Base-by-base conservation (phyloP, 495 filamentous ascomycete species). In the Penicillium coffeae region DNA sequence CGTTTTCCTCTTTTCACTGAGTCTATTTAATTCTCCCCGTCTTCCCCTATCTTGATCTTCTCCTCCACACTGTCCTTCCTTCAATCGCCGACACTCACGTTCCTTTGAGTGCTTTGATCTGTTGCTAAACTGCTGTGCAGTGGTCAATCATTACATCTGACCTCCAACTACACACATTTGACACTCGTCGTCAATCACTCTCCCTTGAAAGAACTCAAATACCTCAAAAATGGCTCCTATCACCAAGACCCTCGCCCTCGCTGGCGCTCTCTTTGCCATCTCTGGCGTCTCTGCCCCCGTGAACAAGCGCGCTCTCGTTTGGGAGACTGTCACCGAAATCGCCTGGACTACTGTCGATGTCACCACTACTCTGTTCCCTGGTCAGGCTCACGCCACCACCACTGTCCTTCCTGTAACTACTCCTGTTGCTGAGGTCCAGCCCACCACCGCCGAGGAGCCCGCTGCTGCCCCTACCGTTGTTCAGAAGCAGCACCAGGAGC, bases 181-280 rank as follows among this genome's bases (percentile, higher is more conserved):
- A 30, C 25, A 30, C 25, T 30, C 25, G 5, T 30, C 10, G 25
- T 40, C 38, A 45, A 16, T 50, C 38, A 19, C 36, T 38, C 33
- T 34, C 15, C 30, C 20, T 25, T 19, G 32, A 40, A 15, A 41
- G 54, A 49, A 41, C 22, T 49, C 48, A 37, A 30, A 57, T 45
- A 30, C 48, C n/a, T n/a, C n/a, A n/a, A n/a, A 53, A 62, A 73
- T 75, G 72, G 69, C 70, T 47, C 68, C 70, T 20, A 56, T 73
- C 53, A 50, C 59, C 49, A 73, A 75, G 62, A 58, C 68, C 52
- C 60, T 75, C 39, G 64, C 70, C 53, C 58, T 75, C 19, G 62
- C 63, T 48, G 63, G 66, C 59, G 63, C 70, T 39, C 57, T 72
- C 57, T 65, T 70, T 45, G 66, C 72, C 32, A 50, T 65, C 33